phyloP scores from a whole-genome alignment of 2,329 filamentous ascomycete genomes.

The Fusarium napiforme region DNA sequence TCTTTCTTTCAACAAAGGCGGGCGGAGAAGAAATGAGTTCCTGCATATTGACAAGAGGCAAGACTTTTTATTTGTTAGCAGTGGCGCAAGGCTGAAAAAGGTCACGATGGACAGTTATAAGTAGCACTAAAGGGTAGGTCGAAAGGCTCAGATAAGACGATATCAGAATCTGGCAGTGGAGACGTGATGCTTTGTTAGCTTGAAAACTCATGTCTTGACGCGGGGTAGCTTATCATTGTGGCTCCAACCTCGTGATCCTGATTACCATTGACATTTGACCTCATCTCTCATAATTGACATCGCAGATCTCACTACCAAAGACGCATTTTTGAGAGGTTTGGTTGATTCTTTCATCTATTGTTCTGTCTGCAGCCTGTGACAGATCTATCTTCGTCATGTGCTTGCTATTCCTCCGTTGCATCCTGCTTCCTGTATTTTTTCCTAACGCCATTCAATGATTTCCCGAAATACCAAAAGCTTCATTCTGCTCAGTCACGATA shows the following conservation, averaged over 20 bases:
- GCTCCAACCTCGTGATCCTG: conserved; percentile 39
- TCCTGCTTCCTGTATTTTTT: conserved; percentile 22
- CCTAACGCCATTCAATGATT: conserved; percentile 40
- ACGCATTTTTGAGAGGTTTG: background rate
- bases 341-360: conserved; percentile 20
- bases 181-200: conserved; percentile 26
- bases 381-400: conserved; percentile 22
- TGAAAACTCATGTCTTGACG: conserved; percentile 21
- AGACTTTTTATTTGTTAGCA: conserved; percentile 35
- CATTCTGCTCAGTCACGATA: conserved; percentile 15
- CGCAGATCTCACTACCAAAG: conserved; percentile 3
- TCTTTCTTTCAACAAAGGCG: conserved; percentile 71
- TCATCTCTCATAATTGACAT: conserved; percentile 18
- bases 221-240: conserved; percentile 42
- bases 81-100: conserved; percentile 40
- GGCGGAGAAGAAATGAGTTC: conserved; percentile 47
- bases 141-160: conserved; percentile 11
- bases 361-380: conserved; percentile 26
- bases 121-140: conserved; percentile 15
- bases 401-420: conserved; percentile 23
- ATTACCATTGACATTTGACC: conserved; percentile 28
- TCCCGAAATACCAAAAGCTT: conserved; percentile 19
- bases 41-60: conserved; percentile 43
- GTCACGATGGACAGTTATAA: conserved; percentile 15
- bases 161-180: conserved; percentile 9